Evolutionary conservation across 768 basidiomycete genomes (phyloP).

Genomic region (Leccinum pellstonianum): DNA sequence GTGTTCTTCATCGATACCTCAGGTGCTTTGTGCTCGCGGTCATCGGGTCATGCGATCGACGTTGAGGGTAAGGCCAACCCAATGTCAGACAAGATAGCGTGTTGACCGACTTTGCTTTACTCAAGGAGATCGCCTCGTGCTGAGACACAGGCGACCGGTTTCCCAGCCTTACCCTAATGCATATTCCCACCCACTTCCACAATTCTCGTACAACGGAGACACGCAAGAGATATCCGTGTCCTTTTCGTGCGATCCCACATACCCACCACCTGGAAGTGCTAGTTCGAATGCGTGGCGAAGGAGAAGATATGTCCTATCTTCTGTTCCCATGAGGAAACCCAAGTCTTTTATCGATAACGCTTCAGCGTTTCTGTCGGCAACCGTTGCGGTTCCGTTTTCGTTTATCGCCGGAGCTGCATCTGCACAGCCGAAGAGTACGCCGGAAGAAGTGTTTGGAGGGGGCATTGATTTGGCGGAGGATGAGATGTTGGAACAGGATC

Average conservation of each 20-base stretch:
- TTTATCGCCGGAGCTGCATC: slow-evolving; percentile 42
- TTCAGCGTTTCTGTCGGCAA: slow-evolving; percentile 59
- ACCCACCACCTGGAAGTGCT: slow-evolving; percentile 40
- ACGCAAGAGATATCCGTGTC: slow-evolving; percentile 59
- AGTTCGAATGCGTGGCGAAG: slow-evolving; percentile 51
- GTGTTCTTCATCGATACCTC: slow-evolving; percentile 82
- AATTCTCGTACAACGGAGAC: slow-evolving; percentile 55
- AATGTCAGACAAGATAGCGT: not conserved
- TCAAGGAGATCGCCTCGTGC: slow-evolving; percentile 61
- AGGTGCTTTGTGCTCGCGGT: slow-evolving; percentile 74
- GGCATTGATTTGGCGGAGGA: slow-evolving; percentile 75
- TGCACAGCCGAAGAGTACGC: slow-evolving; percentile 43
- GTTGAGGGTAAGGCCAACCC: slow-evolving; percentile 54
- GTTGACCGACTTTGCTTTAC: slow-evolving; percentile 10
- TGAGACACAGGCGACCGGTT: slow-evolving; percentile 75
- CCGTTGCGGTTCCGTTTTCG: slow-evolving; percentile 58
- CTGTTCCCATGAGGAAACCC: slow-evolving; percentile 67
- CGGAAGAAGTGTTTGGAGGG: slow-evolving; percentile 65
- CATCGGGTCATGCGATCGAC: slow-evolving; percentile 80
- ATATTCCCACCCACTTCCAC: slow-evolving; percentile 75
- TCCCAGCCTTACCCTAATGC: slow-evolving; percentile 76
- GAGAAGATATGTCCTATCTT: slow-evolving; percentile 60
- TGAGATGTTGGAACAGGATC: slow-evolving; percentile 76
- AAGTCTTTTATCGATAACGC: slow-evolving; percentile 72
- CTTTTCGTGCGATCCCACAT: slow-evolving; percentile 65